Base-by-base conservation (phyloP, 1,284 basidiomycete genomes). In the Singerocomus inundabilis region DNA sequence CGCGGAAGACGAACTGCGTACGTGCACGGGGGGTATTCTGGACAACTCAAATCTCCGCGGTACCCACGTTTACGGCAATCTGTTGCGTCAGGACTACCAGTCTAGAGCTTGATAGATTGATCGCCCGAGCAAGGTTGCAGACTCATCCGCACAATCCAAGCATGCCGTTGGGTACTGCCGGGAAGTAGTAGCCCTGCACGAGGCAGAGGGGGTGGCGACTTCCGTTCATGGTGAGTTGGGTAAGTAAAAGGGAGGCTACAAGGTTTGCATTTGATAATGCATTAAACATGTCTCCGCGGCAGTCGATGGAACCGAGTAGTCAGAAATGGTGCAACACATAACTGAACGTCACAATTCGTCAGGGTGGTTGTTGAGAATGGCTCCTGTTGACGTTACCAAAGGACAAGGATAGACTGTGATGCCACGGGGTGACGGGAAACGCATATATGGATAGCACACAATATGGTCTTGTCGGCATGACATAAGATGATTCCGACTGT, bases 81-180 rank as follows among this genome's bases (percentile, higher is more conserved):
- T 15, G 12, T 28, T 24, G 10, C 11, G 24, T 26, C 35, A 16
- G 12, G 26, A 43, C 31, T 11, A 13, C 33, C 35, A 24, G n/a
- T 37, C 33, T 10, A 16, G 21, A 43, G 31, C 28, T 16, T 26
- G 37, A 10, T 35, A 2, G 21, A 21, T 21, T 21, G 21, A 21
- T 21, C 39, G 18, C 31, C 34, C 5, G 11, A 21, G 32, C 12
- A 25, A 44, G 25, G 24, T 15, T 46, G 15, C 25, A 15, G n/a
- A 37, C n/a, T n/a, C 32, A 4, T 31, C 58, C 56, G 42, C 56
- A 46, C 26, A 53, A 58, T 29, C 46, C 29, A 35, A 59, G 42
- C 32, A 42, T 57, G 54, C 37, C 49, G 43, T 43, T 7, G 41
- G 13, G 24, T 52, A n/a, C 12, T 4, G 9, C 18, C 5, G n/a